Conservation (phyloP, 495 filamentous ascomycete species). For the Trichoderma virens region DNA sequence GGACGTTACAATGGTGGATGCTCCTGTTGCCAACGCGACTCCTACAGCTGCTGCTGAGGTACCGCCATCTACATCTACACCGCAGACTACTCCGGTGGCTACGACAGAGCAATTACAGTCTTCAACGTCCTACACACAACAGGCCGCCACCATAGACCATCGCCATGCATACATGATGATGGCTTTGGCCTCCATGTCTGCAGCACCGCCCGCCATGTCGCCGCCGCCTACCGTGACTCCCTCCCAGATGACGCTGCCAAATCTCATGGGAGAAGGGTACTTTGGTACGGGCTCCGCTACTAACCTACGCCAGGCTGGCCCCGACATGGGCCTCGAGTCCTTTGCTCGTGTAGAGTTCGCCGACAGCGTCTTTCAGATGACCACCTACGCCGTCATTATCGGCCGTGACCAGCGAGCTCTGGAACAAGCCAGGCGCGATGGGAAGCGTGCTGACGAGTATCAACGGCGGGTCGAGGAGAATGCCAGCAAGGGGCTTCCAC, state of each 20-base stretch:
- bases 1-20: not conserved
- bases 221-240: conserved; percentile 23
- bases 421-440: conserved; percentile 32
- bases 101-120: not conserved
- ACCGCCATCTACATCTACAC: not conserved
- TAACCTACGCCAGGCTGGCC: conserved; percentile 16
- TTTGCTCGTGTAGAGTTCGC: conserved; percentile 45
- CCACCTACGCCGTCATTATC: conserved; percentile 43
- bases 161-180: conserved; percentile 19
- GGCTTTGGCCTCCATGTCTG: conserved; percentile 20
- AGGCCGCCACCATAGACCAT: conserved; percentile 15
- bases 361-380: conserved; percentile 46
- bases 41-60: not conserved
- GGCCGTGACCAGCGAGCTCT: conserved; percentile 40
- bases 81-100: not conserved
- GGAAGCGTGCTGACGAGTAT: conserved; percentile 31
- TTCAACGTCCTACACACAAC: conserved; percentile 3
- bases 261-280: conserved; percentile 13
- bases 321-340: conserved; percentile 35
- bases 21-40: not conserved
- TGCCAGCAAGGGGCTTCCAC: conserved; percentile 29
- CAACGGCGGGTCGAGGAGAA: conserved; percentile 29
- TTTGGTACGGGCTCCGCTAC: conserved; percentile 13
- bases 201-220: conserved; percentile 19
- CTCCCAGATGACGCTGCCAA: conserved; percentile 22